Evolutionary conservation across 108 stramenopile species (phyloP), one percentile per base, ranked within the genome.

Genomic region (Hondaea fermentalgiana): DNA sequence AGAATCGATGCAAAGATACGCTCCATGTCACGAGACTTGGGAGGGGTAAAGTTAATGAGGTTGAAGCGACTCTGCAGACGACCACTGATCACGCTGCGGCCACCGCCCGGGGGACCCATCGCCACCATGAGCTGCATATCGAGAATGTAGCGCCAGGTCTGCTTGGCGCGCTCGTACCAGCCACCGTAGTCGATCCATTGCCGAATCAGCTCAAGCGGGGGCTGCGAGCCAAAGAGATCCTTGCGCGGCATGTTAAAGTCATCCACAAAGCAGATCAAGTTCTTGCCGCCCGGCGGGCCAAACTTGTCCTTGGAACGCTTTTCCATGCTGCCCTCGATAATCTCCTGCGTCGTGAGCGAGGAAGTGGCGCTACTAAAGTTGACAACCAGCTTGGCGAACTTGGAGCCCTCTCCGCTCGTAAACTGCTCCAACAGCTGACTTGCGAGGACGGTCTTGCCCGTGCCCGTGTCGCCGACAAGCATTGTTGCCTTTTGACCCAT

Each of bases 181-280:
- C 87, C 94, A 3, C 91, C 92, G 72, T 95, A 94, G 90, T 94
- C 94, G 72, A 94, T 92, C 94, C 94, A 95, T 57, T 93, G 92
- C 12, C 94, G 92, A n/a, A 95, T 93, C 25, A 95, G 93, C 92
- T 95, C 94, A 4, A 95, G 87, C 8, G 94, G 94, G 0, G 94
- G 94, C 90, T 95, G 94, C 1, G 92, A 91, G 44, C 94, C 94
- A 72, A 89, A 92, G 35, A 57, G 89, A 12, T 92, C 93, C 55
- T 92, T 90, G 60, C 91, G 83, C 44, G 94, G 94, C 94, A 95
- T 94, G 90, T 95, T 95, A 57, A 95, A 93, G 72, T 95, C 94
- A 59, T 95, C 94, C 53, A 94, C 88, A 64, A 95, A 94, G 21
- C 90, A 0, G 8, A 94, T 88, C 16, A 94, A 44, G 64, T 92